These are phyloP conservation scores for Rugonectria rugulosa DNA, from an alignment of 2,329 filamentous ascomycete genomes.

Conservation along the genomic window DNA sequence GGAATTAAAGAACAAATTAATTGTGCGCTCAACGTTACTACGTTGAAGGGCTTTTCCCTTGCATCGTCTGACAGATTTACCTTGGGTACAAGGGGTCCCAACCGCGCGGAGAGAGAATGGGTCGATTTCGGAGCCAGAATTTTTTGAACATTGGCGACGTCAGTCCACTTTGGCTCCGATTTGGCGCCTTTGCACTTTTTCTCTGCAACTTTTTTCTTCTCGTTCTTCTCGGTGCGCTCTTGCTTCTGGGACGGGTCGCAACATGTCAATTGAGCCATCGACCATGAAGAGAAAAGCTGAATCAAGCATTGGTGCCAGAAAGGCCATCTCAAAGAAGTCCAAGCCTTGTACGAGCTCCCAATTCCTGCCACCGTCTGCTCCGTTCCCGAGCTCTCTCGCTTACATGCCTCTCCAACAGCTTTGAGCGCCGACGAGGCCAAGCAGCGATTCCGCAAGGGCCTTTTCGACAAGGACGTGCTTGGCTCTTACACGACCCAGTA, in stretches of 20 bases:
- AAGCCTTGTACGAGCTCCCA: constrained; percentile 52
- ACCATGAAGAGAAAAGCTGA: constrained; percentile 69
- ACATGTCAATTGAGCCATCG: constrained; percentile 28
- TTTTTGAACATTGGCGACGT: constrained; percentile 37
- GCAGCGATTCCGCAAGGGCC: constrained; percentile 68
- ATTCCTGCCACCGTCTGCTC: constrained; percentile 12
- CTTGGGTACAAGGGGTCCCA: constrained; percentile 18
- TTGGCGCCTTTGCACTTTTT: constrained; percentile 28
- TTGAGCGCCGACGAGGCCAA: constrained; percentile 59
- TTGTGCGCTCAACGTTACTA: constrained; percentile 11
- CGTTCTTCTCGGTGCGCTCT: background rate
- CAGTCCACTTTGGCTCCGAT: constrained; percentile 37
- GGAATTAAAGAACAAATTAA: too few species aligned
- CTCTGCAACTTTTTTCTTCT: constrained; percentile 8
- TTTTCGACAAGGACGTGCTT: constrained; percentile 69
- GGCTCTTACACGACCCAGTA: constrained; percentile 68
- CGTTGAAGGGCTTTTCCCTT: constrained; percentile 2
- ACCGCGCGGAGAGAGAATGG: constrained; percentile 26
- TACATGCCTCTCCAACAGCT: constrained; percentile 45
- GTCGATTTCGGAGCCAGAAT: constrained; percentile 38
- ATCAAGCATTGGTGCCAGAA: constrained; percentile 51
- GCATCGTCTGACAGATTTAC: background rate
- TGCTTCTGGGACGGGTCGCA: constrained; percentile 11
- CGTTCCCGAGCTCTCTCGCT: constrained; percentile 20
- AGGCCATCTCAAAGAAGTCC: constrained; percentile 60